Base-by-base conservation (phyloP, 2,329 filamentous ascomycete species). In the Arachnopeziza araneosa region DNA sequence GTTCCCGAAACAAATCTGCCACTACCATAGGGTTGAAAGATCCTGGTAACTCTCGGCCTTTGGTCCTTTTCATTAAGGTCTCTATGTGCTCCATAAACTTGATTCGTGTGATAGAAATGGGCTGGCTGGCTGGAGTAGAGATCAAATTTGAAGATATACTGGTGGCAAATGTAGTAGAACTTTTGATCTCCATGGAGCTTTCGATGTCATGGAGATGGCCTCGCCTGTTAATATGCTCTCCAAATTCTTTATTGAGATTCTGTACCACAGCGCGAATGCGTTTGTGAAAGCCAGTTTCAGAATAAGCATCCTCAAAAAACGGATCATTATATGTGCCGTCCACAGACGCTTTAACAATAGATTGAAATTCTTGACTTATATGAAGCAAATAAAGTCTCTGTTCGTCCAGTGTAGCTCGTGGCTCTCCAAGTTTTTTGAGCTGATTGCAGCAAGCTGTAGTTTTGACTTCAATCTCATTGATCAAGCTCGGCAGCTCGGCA, bases 21-120 rank as follows among this genome's bases (percentile, higher is more conserved):
- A 89, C 77, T 10, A 88, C 73, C 57, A 83, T 68, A 0, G 85
- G 80, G 61, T 86, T 86, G 70, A 84, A 87, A 0, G 76, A 83
- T 0, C 85, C 83, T 0, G 83, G 82, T 0, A 89, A 71, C 67
- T 89, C 86, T 5, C 79, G 72, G 0, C 79, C 81, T 24, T 83
- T 75, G 5, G 71, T 78, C 48, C 73, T 73, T 24, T 70, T 63
- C 55, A 83, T 71, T 2, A 77, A 71, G 0, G 69, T 61, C 50
- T 73, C 57, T 2, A 80, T 75, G 63, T 78, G 74, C 0, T 69
- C 51, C 2, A 83, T 69, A 51, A 75, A 79, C 8, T 76, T 68
- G 10, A 69, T 59, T 51, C 75, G 72, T 0, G 69, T 72, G 0
- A 74, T 69, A 10, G 53, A 14, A 49, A n/a, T 59, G n/a, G n/a